Percentiles rank a stretch among this genome's conserved stretches.
These are phyloP conservation scores for Erythrophleum fordii DNA, from an alignment of 306 rosid species.

Conservation along the genomic window DNA sequence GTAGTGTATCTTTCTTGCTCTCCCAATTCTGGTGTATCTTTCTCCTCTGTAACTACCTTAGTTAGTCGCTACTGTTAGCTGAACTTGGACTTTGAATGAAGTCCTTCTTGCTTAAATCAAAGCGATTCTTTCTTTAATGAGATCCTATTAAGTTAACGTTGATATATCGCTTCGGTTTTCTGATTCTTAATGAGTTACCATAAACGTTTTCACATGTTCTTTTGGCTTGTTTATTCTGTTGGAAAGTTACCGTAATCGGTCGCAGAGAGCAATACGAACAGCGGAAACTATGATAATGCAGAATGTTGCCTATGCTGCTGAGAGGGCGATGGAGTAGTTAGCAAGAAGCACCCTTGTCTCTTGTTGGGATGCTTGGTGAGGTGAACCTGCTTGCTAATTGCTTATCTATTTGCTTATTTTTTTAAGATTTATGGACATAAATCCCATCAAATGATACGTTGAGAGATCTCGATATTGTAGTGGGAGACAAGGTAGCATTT, in stretches of 20 bases:
- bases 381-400: slow-evolving; percentile 46
- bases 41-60: too few species aligned
- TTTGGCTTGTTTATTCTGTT: slow-evolving; percentile 43
- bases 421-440: slow-evolving; percentile 49
- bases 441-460: slow-evolving; percentile 39
- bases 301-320: slow-evolving; percentile 89
- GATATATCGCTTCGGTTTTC: too few species aligned
- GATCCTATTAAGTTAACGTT: too few species aligned
- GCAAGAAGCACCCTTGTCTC: slow-evolving; percentile 30
- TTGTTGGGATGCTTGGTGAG: slow-evolving; percentile 35
- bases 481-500: slow-evolving; percentile 43
- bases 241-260: slow-evolving; percentile 97
- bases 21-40: too few species aligned
- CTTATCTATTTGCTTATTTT: slow-evolving; percentile 50
- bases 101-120: too few species aligned
- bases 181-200: slow-evolving; percentile 39
- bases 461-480: slow-evolving; percentile 34
- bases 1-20: too few species aligned
- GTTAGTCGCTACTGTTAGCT: too few species aligned
- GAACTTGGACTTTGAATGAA: too few species aligned
- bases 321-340: slow-evolving; percentile 66
- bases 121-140: too few species aligned
- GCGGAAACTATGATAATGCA: slow-evolving; percentile 96
- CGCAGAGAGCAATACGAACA: slow-evolving; percentile 83
- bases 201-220: background rate